phyloP scores from a whole-genome alignment of 345 rosid genomes.

The Gossypium sturtianum region DNA sequence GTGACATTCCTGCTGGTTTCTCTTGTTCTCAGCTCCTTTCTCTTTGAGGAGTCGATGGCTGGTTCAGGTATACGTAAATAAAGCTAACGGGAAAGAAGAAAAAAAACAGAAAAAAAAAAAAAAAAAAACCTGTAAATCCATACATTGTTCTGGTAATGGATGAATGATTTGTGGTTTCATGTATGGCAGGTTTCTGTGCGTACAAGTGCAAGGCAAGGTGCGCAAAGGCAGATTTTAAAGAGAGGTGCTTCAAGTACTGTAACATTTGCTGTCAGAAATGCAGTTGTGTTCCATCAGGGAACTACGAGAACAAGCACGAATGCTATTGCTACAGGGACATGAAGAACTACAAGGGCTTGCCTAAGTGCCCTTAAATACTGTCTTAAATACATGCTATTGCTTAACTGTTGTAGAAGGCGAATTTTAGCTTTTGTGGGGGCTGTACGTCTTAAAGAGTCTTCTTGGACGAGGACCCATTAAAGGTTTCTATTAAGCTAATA shows the following conservation, averaged over 20 bases:
- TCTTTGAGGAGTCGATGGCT: constrained; percentile 42
- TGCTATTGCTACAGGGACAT: constrained; percentile 71
- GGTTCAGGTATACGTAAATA: constrained; percentile 28
- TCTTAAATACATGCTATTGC: neutral
- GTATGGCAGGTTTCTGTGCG: constrained; percentile 32
- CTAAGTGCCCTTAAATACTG: constrained; percentile 46
- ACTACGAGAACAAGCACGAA: constrained; percentile 65
- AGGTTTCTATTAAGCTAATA: neutral
- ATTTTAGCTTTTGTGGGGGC: neutral
- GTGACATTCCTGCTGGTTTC: constrained; percentile 27
- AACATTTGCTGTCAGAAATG: constrained; percentile 77
- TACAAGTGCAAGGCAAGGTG: constrained; percentile 67
- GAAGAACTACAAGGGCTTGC: constrained; percentile 47
- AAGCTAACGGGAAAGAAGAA: neutral
- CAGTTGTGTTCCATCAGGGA: constrained; percentile 85
- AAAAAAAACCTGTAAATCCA: neutral
- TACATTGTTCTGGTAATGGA: neutral
- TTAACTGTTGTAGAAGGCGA: neutral
- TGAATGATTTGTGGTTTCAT: neutral
- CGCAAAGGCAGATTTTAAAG: constrained; percentile 54
- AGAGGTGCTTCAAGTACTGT: constrained; percentile 74
- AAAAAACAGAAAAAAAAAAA: neutral
- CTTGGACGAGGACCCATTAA: neutral
- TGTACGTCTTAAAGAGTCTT: neutral
- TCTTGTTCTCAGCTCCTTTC: constrained; percentile 42